phyloP scores from a whole-genome alignment of 305 asterid genomes.

The Solanum hybrid region DNA sequence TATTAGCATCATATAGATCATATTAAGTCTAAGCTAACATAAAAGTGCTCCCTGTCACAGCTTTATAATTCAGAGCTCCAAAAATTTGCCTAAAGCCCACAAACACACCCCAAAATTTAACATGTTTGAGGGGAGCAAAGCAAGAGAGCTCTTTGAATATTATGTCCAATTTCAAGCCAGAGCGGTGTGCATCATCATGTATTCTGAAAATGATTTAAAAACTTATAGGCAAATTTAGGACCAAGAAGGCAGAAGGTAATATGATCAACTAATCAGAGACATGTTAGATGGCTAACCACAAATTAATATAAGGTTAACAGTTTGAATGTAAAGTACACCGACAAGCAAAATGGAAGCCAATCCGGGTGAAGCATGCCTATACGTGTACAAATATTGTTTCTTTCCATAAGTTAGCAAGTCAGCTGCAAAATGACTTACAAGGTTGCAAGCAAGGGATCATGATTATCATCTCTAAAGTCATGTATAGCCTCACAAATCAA shows the following conservation, averaged over 20 bases:
- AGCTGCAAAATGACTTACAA: neutral
- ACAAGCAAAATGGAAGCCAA: neutral
- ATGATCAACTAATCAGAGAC: neutral
- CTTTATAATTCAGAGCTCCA: neutral
- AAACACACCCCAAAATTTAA: neutral
- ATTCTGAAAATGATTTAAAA: neutral
- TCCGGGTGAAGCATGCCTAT: neutral
- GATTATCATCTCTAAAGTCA: neutral
- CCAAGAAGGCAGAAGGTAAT: neutral
- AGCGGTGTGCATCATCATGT: neutral
- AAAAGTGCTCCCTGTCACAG: neutral
- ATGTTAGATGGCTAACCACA: neutral
- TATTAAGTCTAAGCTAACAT: neutral
- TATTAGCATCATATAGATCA: slow-evolving; percentile 1
- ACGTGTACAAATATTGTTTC: neutral
- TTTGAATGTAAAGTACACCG: neutral
- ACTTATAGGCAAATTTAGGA: neutral
- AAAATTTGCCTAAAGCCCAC: neutral
- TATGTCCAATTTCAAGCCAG: neutral
- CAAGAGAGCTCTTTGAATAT: neutral
- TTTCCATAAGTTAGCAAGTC: neutral
- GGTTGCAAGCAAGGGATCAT: neutral
- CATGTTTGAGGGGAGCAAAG: neutral
- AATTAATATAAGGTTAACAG: neutral
- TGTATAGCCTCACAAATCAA: neutral